Evolutionary conservation across 345 rosid genomes (phyloP).

Genomic region (Garcia nutans): DNA sequence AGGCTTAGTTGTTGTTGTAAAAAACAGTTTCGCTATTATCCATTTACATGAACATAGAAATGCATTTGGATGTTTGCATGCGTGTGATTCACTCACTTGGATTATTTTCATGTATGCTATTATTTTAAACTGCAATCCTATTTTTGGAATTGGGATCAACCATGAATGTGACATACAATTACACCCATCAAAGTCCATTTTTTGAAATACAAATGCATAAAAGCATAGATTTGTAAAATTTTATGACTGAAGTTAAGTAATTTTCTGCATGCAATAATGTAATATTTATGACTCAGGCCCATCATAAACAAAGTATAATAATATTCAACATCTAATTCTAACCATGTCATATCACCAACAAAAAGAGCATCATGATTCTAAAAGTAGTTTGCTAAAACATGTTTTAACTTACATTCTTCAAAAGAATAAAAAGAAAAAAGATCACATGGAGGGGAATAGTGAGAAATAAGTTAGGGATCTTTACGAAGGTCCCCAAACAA

Average conservation of each 20-base stretch:
- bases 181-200: neutral
- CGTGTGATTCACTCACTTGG: neutral
- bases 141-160: neutral
- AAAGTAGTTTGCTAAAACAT: neutral
- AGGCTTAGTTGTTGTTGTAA: no score
- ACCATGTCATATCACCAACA: neutral
- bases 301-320: neutral
- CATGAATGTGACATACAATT: neutral
- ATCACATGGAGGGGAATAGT: neutral
- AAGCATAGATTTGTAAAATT: neutral
- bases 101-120: neutral
- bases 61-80: neutral
- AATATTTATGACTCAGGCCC: neutral
- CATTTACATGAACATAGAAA: neutral
- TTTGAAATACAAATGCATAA: neutral
- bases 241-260: neutral
- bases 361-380: neutral
- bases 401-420: neutral
- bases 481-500: no score
- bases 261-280: no score
- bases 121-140: neutral
- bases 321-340: neutral
- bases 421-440: neutral
- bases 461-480: no score
- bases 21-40: neutral